A percentile compares a stretch with the other conserved stretches of the same genome.
Conservation (phyloP, 441 rosid genomes). For the Populus tomentosa region DNA sequence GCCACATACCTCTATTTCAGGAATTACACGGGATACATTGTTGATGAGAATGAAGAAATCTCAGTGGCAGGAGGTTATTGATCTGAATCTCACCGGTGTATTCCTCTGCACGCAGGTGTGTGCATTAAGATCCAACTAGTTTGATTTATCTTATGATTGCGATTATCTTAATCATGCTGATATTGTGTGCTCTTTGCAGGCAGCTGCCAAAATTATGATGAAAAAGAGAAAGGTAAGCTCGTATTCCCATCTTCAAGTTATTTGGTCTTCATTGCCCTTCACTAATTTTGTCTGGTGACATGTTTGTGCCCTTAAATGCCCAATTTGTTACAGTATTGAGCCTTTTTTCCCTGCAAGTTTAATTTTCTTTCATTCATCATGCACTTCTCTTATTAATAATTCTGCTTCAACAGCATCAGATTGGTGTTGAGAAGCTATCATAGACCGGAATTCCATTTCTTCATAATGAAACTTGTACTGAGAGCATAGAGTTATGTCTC, state of each 20-base stretch:
- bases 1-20: slow-evolving; percentile 34
- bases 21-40: slow-evolving; percentile 71
- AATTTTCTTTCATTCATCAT: background rate
- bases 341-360: background rate
- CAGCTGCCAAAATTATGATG: slow-evolving; percentile 78
- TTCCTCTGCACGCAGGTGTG: slow-evolving; percentile 80
- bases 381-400: background rate
- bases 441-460: background rate
- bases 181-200: slow-evolving; percentile 37
- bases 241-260: background rate
- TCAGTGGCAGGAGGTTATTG: slow-evolving; percentile 84
- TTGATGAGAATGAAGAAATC: slow-evolving; percentile 71
- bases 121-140: slow-evolving; percentile 3
- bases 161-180: slow-evolving; percentile 15
- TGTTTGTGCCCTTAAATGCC: background rate
- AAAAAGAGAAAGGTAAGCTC: slow-evolving; percentile 65
- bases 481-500: background rate
- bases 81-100: slow-evolving; percentile 79
- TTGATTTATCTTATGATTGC: background rate
- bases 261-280: background rate
- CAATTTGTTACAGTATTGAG: background rate
- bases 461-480: background rate
- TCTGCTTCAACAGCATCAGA: background rate
- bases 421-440: background rate
- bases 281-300: background rate